Conservation (phyloP, 2,329 filamentous ascomycete genomes). For the Fulvia fulva region DNA sequence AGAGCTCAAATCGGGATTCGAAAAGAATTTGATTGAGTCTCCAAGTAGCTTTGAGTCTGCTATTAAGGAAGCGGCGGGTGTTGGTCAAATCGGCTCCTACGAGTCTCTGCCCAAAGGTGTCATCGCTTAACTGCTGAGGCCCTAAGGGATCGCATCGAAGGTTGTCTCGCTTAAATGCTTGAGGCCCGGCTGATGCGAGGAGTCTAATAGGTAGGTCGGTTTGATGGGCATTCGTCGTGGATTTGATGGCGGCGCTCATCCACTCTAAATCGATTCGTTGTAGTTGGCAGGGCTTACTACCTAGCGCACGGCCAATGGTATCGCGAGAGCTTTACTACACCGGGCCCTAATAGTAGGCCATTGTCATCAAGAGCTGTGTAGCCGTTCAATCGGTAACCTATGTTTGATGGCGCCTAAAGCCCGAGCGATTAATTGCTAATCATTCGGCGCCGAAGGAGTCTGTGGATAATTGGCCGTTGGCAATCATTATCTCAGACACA, state of each 20-base stretch:
- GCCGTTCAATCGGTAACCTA: background rate
- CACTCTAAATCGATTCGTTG: background rate
- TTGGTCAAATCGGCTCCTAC: too few relatives aligned
- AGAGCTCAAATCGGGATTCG: background rate
- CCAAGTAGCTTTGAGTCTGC: background rate
- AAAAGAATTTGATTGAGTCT: background rate
- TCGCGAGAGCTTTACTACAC: background rate
- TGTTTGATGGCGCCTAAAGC: background rate
- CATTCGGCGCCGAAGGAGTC: conserved; percentile 4
- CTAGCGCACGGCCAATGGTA: background rate
- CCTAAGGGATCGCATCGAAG: background rate
- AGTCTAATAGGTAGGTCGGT: too few relatives aligned
- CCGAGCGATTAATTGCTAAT: background rate
- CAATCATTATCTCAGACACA: conserved; percentile 1
- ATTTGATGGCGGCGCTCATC: background rate
- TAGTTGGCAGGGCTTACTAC: background rate
- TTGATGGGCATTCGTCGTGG: too few relatives aligned
- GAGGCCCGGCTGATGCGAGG: background rate
- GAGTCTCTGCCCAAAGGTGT: too few relatives aligned
- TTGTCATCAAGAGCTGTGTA: background rate
- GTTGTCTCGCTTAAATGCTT: background rate
- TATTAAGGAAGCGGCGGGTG: background rate
- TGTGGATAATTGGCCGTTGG: conserved; percentile 4
- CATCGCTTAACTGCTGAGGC: background rate
- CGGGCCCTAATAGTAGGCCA: background rate